Base-by-base conservation (phyloP, 306 rosid species). In the Vigna mungo region DNA sequence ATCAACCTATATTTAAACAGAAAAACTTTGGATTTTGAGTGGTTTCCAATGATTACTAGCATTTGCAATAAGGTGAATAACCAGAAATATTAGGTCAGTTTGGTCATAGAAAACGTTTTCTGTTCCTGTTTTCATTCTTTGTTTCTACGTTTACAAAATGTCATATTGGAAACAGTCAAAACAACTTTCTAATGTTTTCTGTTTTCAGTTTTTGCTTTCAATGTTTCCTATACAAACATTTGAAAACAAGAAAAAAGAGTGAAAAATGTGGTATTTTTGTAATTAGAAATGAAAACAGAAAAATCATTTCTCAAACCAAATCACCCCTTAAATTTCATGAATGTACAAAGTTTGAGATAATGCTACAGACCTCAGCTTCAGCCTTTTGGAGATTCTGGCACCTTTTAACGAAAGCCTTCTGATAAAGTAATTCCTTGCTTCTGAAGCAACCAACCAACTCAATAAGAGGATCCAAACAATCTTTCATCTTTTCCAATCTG, bases 361-460 rank as follows among this genome's bases (percentile, higher is more conserved):
- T 48, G 53, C 12, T 32, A 54, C 75, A 54, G 11, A 90, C 99
- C 97, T 92, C 97, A 53, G 77, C 83, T 87, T 92, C 99, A 55
- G 97, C 91, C 75, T 87, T 89, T 67, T 71, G 63, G 74, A 95
- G 99, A 88, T 92, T 89, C 47, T 90, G 91, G 59, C 96, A 87
- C 86, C 96, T 92, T 68, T 65, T 84, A 34, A 73, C 49, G 80
- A 95, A 92, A 25, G 97, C 97, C 67, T 84, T 88, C 68, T 67
- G 74, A 61, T 89, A 89, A 59, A 86, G 80, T 25, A 81, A 75
- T 76, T 87, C 80, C 72, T 86, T 88, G 49, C 79, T 83, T 85
- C 75, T 85, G 70, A 89, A 34, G 53, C 83, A 73, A 52, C 69
- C 80, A 53, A 85, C 69, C 27, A 64, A 76, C 62, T 68, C 76